phyloP scores from a whole-genome alignment of 2,329 filamentous ascomycete species.

The Leptographium radiaticola region DNA sequence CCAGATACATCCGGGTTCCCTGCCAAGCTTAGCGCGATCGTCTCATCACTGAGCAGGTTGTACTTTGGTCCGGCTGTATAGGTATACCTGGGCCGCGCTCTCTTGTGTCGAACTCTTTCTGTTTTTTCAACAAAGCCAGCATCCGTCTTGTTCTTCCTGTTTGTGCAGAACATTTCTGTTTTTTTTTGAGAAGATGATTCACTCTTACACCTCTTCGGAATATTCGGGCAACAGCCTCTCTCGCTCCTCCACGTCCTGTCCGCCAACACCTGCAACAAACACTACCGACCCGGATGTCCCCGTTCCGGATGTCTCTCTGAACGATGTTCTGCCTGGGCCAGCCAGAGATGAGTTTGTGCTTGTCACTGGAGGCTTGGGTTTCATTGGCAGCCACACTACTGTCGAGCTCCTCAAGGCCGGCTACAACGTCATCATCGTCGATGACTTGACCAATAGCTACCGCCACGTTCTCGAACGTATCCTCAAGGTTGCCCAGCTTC shows the following conservation, averaged over 20 bases:
- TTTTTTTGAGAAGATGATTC: background rate
- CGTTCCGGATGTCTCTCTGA: background rate
- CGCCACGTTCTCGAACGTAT: slow-evolving; percentile 18
- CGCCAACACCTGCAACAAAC: background rate
- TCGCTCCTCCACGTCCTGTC: background rate
- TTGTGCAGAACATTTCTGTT: too few relatives aligned
- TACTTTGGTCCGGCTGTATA: too few relatives aligned
- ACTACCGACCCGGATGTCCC: background rate
- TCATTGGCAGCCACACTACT: slow-evolving; percentile 4
- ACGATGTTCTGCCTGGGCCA: background rate
- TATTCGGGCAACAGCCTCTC: slow-evolving; percentile 1
- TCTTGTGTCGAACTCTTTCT: too few relatives aligned
- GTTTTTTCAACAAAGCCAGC: too few relatives aligned
- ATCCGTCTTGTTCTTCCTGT: too few relatives aligned
- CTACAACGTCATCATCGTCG: slow-evolving; percentile 27
- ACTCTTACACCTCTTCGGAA: slow-evolving; percentile 1
- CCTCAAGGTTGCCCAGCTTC: slow-evolving; percentile 15
- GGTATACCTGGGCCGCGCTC: too few relatives aligned
- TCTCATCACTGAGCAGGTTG: too few relatives aligned
- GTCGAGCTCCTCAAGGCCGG: slow-evolving; percentile 3
- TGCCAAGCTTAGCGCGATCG: too few relatives aligned
- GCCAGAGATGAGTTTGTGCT: background rate
- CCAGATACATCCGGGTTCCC: too few relatives aligned
- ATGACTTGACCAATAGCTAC: slow-evolving; percentile 31
- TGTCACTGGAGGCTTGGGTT: slow-evolving; percentile 3